Conservation (phyloP, 345 rosid species). For the Carallia pectinifolia region DNA sequence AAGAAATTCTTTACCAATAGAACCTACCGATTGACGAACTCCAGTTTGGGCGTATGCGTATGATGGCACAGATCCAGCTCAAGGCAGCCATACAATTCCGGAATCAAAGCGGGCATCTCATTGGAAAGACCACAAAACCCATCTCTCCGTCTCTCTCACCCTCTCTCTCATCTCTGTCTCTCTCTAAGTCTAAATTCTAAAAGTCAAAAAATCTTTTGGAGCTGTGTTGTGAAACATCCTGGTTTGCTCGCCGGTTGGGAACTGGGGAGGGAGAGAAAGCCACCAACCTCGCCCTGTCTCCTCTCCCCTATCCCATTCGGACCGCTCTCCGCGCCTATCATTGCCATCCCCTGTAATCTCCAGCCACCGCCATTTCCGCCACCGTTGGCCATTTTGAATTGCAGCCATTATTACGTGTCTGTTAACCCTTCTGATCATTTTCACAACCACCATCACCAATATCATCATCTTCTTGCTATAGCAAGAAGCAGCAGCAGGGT, state of each 20-base stretch:
- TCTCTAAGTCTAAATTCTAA: background rate
- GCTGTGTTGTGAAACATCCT: background rate
- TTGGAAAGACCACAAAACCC: background rate
- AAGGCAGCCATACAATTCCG: slow-evolving; percentile 4
- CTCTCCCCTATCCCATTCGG: slow-evolving; percentile 24
- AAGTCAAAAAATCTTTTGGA: background rate
- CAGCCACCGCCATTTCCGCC: too few species aligned
- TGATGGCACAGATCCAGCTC: background rate
- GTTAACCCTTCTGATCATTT: background rate
- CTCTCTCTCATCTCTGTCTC: background rate
- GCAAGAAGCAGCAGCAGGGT: slow-evolving; percentile 10
- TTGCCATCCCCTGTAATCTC: too few species aligned
- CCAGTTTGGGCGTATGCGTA: background rate
- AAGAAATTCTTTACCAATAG: too few species aligned
- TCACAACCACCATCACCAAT: background rate
- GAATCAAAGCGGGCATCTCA: slow-evolving; percentile 1
- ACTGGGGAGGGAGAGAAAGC: slow-evolving; percentile 23
- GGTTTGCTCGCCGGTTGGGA: slow-evolving; percentile 29
- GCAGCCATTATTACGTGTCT: background rate
- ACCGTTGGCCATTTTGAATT: too few species aligned
- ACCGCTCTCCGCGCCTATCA: background rate
- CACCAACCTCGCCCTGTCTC: background rate
- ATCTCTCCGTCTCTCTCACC: background rate
- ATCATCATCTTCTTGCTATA: background rate
- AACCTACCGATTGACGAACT: too few species aligned